phyloP scores from a whole-genome alignment of 2,329 filamentous ascomycete species.

The Talaromyces marneffei region DNA sequence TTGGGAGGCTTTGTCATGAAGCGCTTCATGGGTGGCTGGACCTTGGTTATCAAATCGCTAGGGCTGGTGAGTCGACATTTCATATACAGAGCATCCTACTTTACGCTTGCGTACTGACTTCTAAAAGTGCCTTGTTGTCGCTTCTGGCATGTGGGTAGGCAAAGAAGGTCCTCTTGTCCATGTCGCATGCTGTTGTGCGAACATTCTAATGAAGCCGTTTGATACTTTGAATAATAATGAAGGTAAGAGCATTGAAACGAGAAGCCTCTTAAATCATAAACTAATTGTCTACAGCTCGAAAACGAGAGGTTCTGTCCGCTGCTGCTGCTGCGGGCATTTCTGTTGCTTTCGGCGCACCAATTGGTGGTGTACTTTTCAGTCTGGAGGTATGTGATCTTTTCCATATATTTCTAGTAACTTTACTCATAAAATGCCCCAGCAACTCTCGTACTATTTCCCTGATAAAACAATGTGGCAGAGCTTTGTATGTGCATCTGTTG shows the following conservation, averaged over 20 bases:
- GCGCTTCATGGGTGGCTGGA: constrained; percentile 81
- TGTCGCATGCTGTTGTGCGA: constrained; percentile 93
- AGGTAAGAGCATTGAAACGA: constrained; percentile 46
- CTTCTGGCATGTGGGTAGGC: constrained; percentile 91
- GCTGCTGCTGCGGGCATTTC: constrained; percentile 89
- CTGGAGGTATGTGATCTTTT: constrained; percentile 58
- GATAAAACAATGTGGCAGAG: constrained; percentile 99
- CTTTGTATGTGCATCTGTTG: constrained; percentile 99
- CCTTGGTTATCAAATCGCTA: constrained; percentile 79
- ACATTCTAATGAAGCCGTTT: constrained; percentile 87
- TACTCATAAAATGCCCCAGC: constrained; percentile 41
- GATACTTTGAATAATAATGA: constrained; percentile 77
- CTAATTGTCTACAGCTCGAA: constrained; percentile 59
- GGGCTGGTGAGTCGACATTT: constrained; percentile 59
- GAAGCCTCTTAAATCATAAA: not conserved
- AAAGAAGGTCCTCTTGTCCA: constrained; percentile 95
- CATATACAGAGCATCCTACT: not conserved
- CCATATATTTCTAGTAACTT: not conserved
- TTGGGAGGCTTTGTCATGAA: constrained; percentile 89
- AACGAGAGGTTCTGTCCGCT: constrained; percentile 86
- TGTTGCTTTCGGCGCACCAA: constrained; percentile 88
- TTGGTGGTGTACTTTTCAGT: constrained; percentile 90
- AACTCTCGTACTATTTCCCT: constrained; percentile 94
- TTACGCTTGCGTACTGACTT: constrained; percentile 21
- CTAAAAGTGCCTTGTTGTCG: constrained; percentile 75